These are phyloP conservation scores for Neonectria neomacrospora DNA, from an alignment of 2,329 filamentous ascomycete genomes.

Conservation along the genomic window DNA sequence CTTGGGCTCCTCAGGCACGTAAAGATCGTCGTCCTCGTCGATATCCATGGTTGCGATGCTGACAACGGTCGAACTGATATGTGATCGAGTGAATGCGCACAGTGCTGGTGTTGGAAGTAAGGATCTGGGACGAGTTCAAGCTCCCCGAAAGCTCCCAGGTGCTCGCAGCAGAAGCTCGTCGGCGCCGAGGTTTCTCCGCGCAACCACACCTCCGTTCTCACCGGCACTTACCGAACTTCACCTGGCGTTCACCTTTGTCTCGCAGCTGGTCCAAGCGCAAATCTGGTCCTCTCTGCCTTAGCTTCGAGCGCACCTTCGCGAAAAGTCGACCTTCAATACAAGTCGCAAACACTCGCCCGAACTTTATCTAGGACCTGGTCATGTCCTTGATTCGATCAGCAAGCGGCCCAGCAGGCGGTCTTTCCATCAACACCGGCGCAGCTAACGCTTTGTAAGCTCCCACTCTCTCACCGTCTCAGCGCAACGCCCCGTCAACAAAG, in stretches of 20 bases:
- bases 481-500: slow-evolving; percentile 21
- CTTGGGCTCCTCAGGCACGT: slow-evolving; percentile 68
- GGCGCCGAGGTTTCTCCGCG: slow-evolving; percentile 47
- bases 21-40: slow-evolving; percentile 76
- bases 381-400: slow-evolving; percentile 67
- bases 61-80: neutral
- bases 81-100: neutral
- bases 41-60: slow-evolving; percentile 65
- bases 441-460: slow-evolving; percentile 61
- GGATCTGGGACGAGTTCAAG: slow-evolving; percentile 32
- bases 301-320: slow-evolving; percentile 34
- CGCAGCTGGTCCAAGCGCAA: slow-evolving; percentile 37
- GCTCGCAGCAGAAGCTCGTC: slow-evolving; percentile 31
- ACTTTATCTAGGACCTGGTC: slow-evolving; percentile 33
- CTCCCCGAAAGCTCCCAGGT: slow-evolving; percentile 23
- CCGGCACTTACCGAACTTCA: slow-evolving; percentile 29
- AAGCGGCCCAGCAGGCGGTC: slow-evolving; percentile 68
- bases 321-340: slow-evolving; percentile 37
- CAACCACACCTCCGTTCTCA: slow-evolving; percentile 16
- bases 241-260: slow-evolving; percentile 29
- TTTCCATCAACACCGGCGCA: slow-evolving; percentile 72
- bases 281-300: slow-evolving; percentile 25
- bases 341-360: slow-evolving; percentile 35
- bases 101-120: slow-evolving; percentile 12
- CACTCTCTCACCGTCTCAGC: slow-evolving; percentile 22